Percentiles rank a stretch among this genome's conserved stretches.
phyloP scores from a whole-genome alignment of 257 asterid species.

The Nicotiana paniculata region DNA sequence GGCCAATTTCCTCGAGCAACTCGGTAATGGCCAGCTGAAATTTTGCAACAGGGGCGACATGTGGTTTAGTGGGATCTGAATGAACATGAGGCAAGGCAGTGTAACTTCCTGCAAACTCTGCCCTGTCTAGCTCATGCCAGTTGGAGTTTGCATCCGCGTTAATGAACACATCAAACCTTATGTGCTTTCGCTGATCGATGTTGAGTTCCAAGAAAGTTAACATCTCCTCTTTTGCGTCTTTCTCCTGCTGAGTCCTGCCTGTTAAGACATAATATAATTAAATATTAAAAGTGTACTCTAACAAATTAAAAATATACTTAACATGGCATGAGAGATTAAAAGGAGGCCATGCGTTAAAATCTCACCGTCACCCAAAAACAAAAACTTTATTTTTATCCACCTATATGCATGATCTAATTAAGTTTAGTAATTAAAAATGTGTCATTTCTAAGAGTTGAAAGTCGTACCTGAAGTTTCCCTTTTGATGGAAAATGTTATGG shows the following conservation, averaged over 20 bases:
- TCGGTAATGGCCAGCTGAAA: constrained; percentile 7
- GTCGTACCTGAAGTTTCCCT: background rate
- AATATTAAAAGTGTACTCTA: no score
- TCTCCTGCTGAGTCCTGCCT: constrained; percentile 9
- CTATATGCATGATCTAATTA: no score
- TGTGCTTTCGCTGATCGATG: background rate
- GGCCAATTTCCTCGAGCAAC: constrained; percentile 16
- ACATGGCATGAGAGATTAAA: background rate
- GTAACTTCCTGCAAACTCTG: constrained; percentile 14
- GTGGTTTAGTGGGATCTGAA: background rate
- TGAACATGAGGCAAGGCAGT: constrained; percentile 13
- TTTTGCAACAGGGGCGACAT: no score
- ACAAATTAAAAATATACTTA: background rate
- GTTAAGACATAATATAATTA: background rate
- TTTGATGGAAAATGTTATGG: no score
- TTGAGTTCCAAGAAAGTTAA: constrained; percentile 10
- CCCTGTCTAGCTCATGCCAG: constrained; percentile 7
- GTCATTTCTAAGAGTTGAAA: no score
- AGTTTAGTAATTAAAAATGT: no score
- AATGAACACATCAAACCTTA: constrained; percentile 18
- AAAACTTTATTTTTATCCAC: no score
- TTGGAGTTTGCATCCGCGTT: constrained; percentile 14
- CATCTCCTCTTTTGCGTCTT: constrained; percentile 7
- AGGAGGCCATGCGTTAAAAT: background rate
- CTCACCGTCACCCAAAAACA: background rate